Base-by-base conservation (phyloP, 148 eudicot species). In the Bassia scoparia region DNA sequence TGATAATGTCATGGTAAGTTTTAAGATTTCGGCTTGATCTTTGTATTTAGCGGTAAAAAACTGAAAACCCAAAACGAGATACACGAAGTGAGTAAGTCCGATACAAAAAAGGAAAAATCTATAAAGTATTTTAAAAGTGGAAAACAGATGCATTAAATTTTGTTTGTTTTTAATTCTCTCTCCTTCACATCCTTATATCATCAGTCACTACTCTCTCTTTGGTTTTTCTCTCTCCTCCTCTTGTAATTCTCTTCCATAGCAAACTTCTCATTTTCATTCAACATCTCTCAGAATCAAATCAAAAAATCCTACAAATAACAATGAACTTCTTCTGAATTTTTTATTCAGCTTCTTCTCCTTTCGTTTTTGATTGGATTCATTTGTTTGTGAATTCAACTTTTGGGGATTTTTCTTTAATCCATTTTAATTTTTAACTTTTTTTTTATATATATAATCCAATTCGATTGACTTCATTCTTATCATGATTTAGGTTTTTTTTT, bases 221-320 rank as follows among this genome's bases (percentile, higher is more conserved):
- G n/a, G n/a, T n/a, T 23, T 66, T 56, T 75, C 71, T 61, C 37
- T n/a, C 48, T 49, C 52, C 70, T 67, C 17, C 66, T 61, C 60
- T 54, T 46, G 59, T 73, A 61, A 62, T 54, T 63, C 23, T 17
- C 60, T 63, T 65, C 46, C 68, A 72, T 74, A 43, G 61, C 61
- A n/a, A n/a, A n/a, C n/a, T 74, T 74, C 70, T 9, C 61, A 64
- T 52, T 50, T 63, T 29, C 46, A n/a, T n/a, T n/a, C n/a, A n/a
- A n/a, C n/a, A n/a, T 4, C 37, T 23, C 27, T 41, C 21, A 41
- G 26, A 38, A 9, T 4, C 15, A 31, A 18, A 46, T 9, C 0
- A 37, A 26, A 16, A 34, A 50, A 41, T 41, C 21, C 56, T 52
- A 41, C 44, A 33, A 58, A 8, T 33, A 18, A 33, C 34, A 0